Base-by-base conservation (phyloP, 225 moss, liverwort and hornwort species). In the Ulota crispa region DNA sequence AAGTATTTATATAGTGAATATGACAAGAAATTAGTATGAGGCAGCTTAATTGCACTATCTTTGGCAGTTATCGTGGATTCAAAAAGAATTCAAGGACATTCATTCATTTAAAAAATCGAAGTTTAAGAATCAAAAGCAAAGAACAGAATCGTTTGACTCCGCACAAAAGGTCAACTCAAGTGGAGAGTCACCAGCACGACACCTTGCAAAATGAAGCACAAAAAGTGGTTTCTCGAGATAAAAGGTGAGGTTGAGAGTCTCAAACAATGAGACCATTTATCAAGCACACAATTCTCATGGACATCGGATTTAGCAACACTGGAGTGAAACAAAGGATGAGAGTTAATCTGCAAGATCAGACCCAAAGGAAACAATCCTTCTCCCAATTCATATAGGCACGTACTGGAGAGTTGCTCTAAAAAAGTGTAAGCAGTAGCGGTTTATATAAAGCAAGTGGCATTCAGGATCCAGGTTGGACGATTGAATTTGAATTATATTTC, bases 191-290 rank as follows among this genome's bases (percentile, higher is more conserved):
- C 47, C 37, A 39, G 13, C 74, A 75, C 23, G 64, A 64, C 31
- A 69, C 9, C 56, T 30, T 73, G 73, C 70, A 52, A 50, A 42
- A 57, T 0, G 42, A 60, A 61, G 62, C 13, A 73, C 7, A 60
- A 70, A 84, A 69, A 64, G 7, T 18, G 69, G 47, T 8, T 37
- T 20, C 73, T 60, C 26, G 11, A 80, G 67, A 18, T 21, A 59
- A 32, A 87, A 61, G 23, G 19, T n/a, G 56, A 28, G 69, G 20
- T 47, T 50, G 2, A 45, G 71, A 82, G 7, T 64, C 79, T 79
- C 20, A 53, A 70, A 47, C 39, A 23, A 72, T 57, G 15, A 45
- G 64, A 78, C 64, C 30, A 41, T 55, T 64, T 64, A 55, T 3
- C 45, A 57, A 79, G 45, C 45, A 60, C 43, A 24, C 24, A 69